These are phyloP conservation scores for Dispira parvispora DNA, from an alignment of 192 early-diverging fungal species.

Conservation along the genomic window DNA sequence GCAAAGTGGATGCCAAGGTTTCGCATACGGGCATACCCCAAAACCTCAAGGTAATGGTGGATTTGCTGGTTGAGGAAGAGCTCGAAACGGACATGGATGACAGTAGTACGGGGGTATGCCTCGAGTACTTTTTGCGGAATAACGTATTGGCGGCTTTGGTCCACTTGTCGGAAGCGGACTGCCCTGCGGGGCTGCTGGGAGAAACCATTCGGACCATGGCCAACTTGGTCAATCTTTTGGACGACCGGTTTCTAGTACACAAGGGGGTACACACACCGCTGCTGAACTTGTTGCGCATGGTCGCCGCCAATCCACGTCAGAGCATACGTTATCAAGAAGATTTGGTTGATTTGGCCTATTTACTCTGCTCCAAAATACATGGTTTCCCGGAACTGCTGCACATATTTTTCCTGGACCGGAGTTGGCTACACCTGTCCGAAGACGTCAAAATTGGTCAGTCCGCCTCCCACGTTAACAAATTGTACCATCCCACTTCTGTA, in stretches of 20 bases:
- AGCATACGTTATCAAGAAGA: constrained; percentile 40
- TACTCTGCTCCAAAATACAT: constrained; percentile 63
- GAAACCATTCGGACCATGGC: constrained; percentile 65
- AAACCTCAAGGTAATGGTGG: constrained; percentile 65
- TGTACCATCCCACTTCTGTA: not conserved
- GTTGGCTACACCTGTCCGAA: constrained; percentile 26
- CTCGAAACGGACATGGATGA: constrained; percentile 46
- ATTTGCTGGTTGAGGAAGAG: constrained; percentile 79
- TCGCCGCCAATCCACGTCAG: constrained; percentile 33
- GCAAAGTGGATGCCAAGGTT: constrained; percentile 27
- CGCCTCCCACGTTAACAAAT: not conserved
- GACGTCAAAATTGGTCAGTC: not conserved
- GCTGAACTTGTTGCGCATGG: constrained; percentile 50
- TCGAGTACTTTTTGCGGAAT: constrained; percentile 77
- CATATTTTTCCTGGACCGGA: constrained; percentile 58
- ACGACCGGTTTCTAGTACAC: constrained; percentile 80
- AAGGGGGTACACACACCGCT: constrained; percentile 77
- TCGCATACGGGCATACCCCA: constrained; percentile 60
- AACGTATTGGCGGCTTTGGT: constrained; percentile 68
- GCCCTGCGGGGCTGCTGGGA: constrained; percentile 60
- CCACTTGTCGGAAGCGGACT: constrained; percentile 53
- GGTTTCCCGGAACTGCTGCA: constrained; percentile 52
- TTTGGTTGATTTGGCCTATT: constrained; percentile 53
- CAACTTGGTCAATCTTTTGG: constrained; percentile 65
- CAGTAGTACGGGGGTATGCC: constrained; percentile 62